Base-by-base conservation (phyloP, 1,284 basidiomycete genomes). In the Cutaneotrichosporon curvatum region DNA sequence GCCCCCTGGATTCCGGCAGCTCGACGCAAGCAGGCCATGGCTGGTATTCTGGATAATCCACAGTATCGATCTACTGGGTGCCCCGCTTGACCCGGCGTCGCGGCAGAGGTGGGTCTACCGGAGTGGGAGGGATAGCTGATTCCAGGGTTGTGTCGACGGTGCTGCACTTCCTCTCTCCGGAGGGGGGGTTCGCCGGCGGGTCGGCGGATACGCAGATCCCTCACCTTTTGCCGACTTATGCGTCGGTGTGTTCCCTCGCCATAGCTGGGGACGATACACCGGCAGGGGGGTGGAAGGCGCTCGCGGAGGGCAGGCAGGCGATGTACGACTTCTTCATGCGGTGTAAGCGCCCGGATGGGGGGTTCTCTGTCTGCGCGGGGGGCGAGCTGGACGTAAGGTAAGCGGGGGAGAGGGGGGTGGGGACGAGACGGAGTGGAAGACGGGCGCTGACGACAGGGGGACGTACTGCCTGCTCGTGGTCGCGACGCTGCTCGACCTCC, bases 361-460 rank as follows among this genome's bases (percentile, higher is more conserved):
- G 90, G 0, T 98, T 97, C 68, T 77, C 87, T 21, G 94, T 98
- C 14, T 81, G 89, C 19, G 76, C 81, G 41, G 80, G 87, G 37
- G 89, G 85, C 22, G 94, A 99, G 70, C 84, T 97, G 10, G 95
- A 99, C 61, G 88, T 96, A 21, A 79, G 88, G 85, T 86, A 57
- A 46, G 79, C 68, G 4, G n/a, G n/a, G n/a, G 25, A 28, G 25
- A 28, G 8, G 25, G 7, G 25, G 25, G 25, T 28, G 10, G 11
- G 48, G 28, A 30, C 25, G 37, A 18, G 16, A 37, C 7, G 25
- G 25, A 28, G 25, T n/a, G 5, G 4, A 45, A 45, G 40, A 50
- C 50, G 57, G 54, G 8, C 55, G n/a, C 23, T 42, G 23, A 40
- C 31, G n/a, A 14, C 57, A 83, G 85, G 21, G 85, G 84, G 0